These are phyloP conservation scores for Periconia sp. DNA, from an alignment of 2,329 filamentous ascomycete genomes.

Conservation along the genomic window DNA sequence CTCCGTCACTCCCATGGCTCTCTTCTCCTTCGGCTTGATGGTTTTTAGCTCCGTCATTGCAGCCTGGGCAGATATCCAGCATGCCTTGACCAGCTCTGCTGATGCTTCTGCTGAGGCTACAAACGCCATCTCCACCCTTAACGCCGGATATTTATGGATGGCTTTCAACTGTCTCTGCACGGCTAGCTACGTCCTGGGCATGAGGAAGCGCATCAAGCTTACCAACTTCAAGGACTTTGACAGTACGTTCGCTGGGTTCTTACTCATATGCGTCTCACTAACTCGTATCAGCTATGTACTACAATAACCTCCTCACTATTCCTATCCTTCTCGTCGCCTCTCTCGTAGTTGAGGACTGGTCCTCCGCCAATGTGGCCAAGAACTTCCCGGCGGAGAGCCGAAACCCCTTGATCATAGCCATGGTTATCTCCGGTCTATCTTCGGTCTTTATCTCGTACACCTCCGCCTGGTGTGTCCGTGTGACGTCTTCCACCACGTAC, in stretches of 20 bases:
- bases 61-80: constrained; percentile 95
- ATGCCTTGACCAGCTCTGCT: constrained; percentile 70
- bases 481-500: constrained; percentile 97
- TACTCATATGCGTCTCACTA: constrained; percentile 21
- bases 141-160: constrained; percentile 98
- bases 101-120: constrained; percentile 61
- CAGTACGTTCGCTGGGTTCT: constrained; percentile 67
- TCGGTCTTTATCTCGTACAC: constrained; percentile 99
- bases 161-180: constrained; percentile 94
- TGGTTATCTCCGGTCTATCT: constrained; percentile 91
- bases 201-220: constrained; percentile 98
- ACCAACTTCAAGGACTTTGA: constrained; percentile 99
- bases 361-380: constrained; percentile 75
- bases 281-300: constrained; percentile 83
- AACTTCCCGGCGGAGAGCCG: constrained; percentile 89
- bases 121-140: constrained; percentile 83
- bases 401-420: constrained; percentile 81
- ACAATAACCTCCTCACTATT: constrained; percentile 98
- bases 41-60: constrained; percentile 93
- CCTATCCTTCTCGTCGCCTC: constrained; percentile 86
- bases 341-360: constrained; percentile 90
- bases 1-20: constrained; percentile 81
- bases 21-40: constrained; percentile 96
- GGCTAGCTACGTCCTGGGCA: constrained; percentile 84
- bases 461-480: constrained; percentile 97